Base-by-base conservation (phyloP, 192 early-diverging fungal genomes). In the Funneliformis mosseae region DNA sequence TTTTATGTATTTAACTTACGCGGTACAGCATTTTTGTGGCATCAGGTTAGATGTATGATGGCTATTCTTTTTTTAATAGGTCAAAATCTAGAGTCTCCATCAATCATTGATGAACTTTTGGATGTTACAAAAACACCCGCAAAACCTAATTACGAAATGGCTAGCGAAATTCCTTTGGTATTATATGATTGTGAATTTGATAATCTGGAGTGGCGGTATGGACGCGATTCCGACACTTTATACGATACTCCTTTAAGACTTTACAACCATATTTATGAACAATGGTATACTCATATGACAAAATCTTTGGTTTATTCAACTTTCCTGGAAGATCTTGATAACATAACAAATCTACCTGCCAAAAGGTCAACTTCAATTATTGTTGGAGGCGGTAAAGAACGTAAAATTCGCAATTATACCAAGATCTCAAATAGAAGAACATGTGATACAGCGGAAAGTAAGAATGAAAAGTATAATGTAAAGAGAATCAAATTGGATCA, bases 21-120 rank as follows among this genome's bases (percentile, higher is more conserved):
- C 23, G 97, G 96, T 38, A 93, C 93, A 7, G 95, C 96, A 27
- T 99, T 98, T 78, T 85, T 98, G 73, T 99, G 96, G 97, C 97
- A 99, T 85, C 97, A 98, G 85, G 96, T 99, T 67, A 92, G 97
- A 25, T 97, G 93, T 85, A 97, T 99, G 94, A 96, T 97, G 92
- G 88, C 94, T 1, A 87, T 98, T 25, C 81, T 99, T 60, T 93
- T 97, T 75, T 83, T 95, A 60, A 91, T 98, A 12, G 97, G 97
- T 1, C 91, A 93, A 79, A 89, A 92, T 5, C 80, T 92, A 21
- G 97, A 99, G 80, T 61, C 84, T 25, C 94, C 95, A 11, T 88
- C 83, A 12, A 84, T 98, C 28, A 85, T 97, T 39, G 81, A 87
- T 42, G 80, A 86, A 10, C 55, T 99, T 76, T 82, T 96, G 70